Evolutionary conservation across 2,329 filamentous ascomycete genomes (phyloP).

Genomic region (Fusarium vanettenii): DNA sequence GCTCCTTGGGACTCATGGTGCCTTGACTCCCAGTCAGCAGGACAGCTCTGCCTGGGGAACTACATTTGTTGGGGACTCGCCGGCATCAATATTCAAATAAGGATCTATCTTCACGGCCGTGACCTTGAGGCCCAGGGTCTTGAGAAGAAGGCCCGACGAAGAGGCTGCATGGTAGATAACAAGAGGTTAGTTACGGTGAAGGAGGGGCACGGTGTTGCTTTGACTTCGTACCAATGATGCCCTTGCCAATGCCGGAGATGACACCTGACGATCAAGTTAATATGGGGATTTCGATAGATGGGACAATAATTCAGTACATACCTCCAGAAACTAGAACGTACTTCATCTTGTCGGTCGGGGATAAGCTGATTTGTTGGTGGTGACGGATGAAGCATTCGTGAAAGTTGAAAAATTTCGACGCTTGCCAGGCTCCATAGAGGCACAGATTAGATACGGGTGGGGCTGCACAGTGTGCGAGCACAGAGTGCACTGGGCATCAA

Average conservation of each 20-base stretch:
- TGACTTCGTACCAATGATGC: background rate
- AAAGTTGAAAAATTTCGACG: constrained; percentile 1
- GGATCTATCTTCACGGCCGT: constrained; percentile 64
- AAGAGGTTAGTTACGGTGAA: constrained; percentile 14
- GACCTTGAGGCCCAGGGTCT: constrained; percentile 83
- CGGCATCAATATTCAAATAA: constrained; percentile 57
- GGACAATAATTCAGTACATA: too few relatives aligned
- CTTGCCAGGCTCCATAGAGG: background rate
- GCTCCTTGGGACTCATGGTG: constrained; percentile 58
- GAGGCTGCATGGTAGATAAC: constrained; percentile 28
- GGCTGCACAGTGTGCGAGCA: background rate
- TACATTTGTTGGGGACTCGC: constrained; percentile 6
- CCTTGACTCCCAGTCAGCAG: background rate
- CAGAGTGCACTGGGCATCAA: background rate
- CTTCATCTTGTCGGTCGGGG: background rate
- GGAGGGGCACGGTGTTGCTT: background rate
- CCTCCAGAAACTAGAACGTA: background rate
- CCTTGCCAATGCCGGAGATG: constrained; percentile 1
- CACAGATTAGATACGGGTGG: background rate
- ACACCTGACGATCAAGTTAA: background rate
- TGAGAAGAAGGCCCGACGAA: constrained; percentile 76
- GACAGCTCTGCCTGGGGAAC: background rate
- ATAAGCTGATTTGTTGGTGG: background rate
- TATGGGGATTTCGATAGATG: background rate
- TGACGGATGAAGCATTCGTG: background rate